phyloP scores from a whole-genome alignment of 2,329 filamentous ascomycete species.

The Ophiostoma himal-ulmi region DNA sequence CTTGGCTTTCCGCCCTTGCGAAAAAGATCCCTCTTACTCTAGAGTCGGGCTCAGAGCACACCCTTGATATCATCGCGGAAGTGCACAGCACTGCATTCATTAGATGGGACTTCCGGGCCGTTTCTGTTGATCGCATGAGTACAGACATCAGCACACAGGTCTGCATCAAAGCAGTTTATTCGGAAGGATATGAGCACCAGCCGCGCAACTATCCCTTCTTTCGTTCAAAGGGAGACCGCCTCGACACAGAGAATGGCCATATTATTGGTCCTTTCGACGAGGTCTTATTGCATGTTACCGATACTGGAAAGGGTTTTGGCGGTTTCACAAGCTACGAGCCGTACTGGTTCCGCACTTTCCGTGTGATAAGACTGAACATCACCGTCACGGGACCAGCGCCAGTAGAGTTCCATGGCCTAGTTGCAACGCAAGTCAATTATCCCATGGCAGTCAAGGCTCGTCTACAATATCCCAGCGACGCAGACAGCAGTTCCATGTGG shows the following conservation, averaged over 20 bases:
- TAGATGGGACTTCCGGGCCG: constrained; percentile 24
- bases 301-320: neutral
- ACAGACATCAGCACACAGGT: constrained; percentile 22
- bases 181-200: constrained; percentile 34
- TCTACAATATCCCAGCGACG: constrained; percentile 25
- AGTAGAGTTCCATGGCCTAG: constrained; percentile 28
- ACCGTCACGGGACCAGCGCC: constrained; percentile 23
- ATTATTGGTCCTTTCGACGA: constrained; percentile 36
- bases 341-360: constrained; percentile 40
- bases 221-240: constrained; percentile 35
- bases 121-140: neutral
- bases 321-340: constrained; percentile 32
- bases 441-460: constrained; percentile 33
- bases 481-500: constrained; percentile 26
- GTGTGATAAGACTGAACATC: constrained; percentile 33
- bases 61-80: constrained; percentile 29
- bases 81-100: constrained; percentile 31
- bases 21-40: neutral
- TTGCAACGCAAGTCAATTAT: constrained; percentile 35
- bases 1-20: neutral
- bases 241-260: constrained; percentile 29
- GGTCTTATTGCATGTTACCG: constrained; percentile 29
- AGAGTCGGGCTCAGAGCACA: constrained; percentile 24
- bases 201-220: constrained; percentile 37
- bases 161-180: constrained; percentile 29